These are phyloP conservation scores for Mycena galericulata DNA, from an alignment of 768 basidiomycete species.

Conservation along the genomic window DNA sequence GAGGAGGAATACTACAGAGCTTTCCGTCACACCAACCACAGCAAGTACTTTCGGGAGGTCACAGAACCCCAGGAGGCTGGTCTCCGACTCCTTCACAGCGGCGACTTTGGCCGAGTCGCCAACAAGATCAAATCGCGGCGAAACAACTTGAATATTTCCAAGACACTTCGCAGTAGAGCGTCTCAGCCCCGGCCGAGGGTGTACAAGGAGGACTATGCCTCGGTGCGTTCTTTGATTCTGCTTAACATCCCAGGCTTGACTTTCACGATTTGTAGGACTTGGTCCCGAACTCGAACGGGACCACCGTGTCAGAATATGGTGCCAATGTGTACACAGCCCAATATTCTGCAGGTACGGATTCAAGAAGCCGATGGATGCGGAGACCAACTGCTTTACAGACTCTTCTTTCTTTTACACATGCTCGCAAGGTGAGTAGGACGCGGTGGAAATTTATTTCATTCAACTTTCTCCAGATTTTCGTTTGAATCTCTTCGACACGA, in stretches of 20 bases:
- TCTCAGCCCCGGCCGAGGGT: constrained; percentile 45
- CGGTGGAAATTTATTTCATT: not conserved
- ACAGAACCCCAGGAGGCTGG: constrained; percentile 75
- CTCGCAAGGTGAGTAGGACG: constrained; percentile 69
- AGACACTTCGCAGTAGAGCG: constrained; percentile 57
- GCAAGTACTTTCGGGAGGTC: constrained; percentile 49
- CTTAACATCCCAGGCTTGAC: not conserved
- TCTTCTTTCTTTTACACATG: constrained; percentile 96
- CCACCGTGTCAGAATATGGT: constrained; percentile 78
- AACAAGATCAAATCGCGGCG: constrained; percentile 59
- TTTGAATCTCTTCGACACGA: constrained; percentile 89
- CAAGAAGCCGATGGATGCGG: not conserved
- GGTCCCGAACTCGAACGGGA: constrained; percentile 84
- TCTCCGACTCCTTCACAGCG: constrained; percentile 72
- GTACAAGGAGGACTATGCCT: constrained; percentile 65
- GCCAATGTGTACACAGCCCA: constrained; percentile 89
- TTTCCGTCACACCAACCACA: constrained; percentile 35
- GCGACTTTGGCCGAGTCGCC: constrained; percentile 82
- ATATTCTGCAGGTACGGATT: constrained; percentile 73
- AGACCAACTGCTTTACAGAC: constrained; percentile 55
- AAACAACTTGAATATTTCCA: constrained; percentile 61
- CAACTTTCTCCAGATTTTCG: constrained; percentile 74
- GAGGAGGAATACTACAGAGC: constrained; percentile 46
- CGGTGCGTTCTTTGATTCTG: constrained; percentile 54
- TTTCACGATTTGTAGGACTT: constrained; percentile 60